These are phyloP conservation scores for Cladosporium phlei DNA, from an alignment of 2,329 filamentous ascomycete genomes.

Conservation along the genomic window DNA sequence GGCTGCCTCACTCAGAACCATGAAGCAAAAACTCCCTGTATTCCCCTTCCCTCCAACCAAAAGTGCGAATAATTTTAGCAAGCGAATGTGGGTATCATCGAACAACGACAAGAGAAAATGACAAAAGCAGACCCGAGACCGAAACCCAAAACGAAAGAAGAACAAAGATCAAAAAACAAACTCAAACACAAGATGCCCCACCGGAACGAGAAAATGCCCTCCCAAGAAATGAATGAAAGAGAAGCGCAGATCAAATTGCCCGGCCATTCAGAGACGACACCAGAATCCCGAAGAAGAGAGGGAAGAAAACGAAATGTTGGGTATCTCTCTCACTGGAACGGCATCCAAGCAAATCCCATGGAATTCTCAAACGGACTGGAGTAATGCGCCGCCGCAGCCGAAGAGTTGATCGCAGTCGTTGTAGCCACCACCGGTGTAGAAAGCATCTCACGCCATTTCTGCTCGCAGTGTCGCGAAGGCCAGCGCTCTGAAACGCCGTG, in stretches of 20 bases:
- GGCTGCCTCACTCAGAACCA: no score
- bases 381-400: slow-evolving; percentile 17
- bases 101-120: slow-evolving; percentile 1
- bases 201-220: no score
- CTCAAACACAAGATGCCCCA: no score
- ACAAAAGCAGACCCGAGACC: not conserved
- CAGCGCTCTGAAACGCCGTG: slow-evolving; percentile 48
- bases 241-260: not conserved
- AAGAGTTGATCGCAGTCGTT: slow-evolving; percentile 12
- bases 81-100: slow-evolving; percentile 23
- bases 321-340: slow-evolving; percentile 11
- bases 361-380: slow-evolving; percentile 27
- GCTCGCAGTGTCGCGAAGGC: slow-evolving; percentile 46
- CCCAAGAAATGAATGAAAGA: not conserved
- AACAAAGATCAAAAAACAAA: not conserved
- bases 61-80: slow-evolving; percentile 12
- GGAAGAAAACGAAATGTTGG: no score
- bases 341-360: slow-evolving; percentile 25
- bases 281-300: not conserved
- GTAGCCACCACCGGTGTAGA: slow-evolving; percentile 21
- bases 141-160: not conserved
- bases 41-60: not conserved
- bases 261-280: not conserved
- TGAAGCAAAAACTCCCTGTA: no score
- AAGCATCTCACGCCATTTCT: slow-evolving; percentile 48